Conservation (phyloP, 331 rosid genomes). For the Spiraea crenata region DNA sequence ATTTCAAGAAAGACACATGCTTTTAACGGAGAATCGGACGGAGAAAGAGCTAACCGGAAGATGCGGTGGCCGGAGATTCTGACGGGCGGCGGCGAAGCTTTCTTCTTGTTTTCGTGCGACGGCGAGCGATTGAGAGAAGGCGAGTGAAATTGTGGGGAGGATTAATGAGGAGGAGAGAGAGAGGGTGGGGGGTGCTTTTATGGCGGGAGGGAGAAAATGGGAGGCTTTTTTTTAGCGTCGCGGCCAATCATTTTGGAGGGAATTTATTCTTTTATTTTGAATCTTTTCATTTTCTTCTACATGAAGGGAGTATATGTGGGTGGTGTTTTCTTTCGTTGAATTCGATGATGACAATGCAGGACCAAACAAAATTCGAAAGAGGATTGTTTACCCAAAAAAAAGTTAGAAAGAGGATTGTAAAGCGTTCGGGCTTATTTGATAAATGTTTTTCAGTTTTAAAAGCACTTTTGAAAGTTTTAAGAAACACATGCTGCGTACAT, state of each 20-base stretch:
- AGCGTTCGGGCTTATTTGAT: too few relatives aligned
- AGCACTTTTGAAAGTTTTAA: too few relatives aligned
- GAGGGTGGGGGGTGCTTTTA: slow-evolving; percentile 26
- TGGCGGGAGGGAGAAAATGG: slow-evolving; percentile 26
- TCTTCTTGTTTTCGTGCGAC: too few relatives aligned
- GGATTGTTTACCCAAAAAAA: too few relatives aligned
- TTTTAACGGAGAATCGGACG: too few relatives aligned
- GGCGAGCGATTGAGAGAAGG: background rate
- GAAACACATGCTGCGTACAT: too few relatives aligned
- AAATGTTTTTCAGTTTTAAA: too few relatives aligned
- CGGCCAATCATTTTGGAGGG: slow-evolving; percentile 79
- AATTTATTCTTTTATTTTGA: slow-evolving; percentile 45
- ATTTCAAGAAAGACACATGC: background rate
- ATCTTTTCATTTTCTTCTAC: background rate
- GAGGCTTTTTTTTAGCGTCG: slow-evolving; percentile 24
- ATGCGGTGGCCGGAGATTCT: too few relatives aligned
- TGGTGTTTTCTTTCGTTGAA: background rate
- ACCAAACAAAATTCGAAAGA: background rate
- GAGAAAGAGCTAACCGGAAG: slow-evolving; percentile 29
- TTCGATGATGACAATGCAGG: background rate
- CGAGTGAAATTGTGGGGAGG: background rate
- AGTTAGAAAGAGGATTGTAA: too few relatives aligned
- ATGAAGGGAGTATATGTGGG: background rate
- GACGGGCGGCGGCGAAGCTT: too few relatives aligned
- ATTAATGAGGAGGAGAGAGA: slow-evolving; percentile 29